Evolutionary conservation across 1,284 basidiomycete species (phyloP).

Genomic region (Dichomitus squalens): DNA sequence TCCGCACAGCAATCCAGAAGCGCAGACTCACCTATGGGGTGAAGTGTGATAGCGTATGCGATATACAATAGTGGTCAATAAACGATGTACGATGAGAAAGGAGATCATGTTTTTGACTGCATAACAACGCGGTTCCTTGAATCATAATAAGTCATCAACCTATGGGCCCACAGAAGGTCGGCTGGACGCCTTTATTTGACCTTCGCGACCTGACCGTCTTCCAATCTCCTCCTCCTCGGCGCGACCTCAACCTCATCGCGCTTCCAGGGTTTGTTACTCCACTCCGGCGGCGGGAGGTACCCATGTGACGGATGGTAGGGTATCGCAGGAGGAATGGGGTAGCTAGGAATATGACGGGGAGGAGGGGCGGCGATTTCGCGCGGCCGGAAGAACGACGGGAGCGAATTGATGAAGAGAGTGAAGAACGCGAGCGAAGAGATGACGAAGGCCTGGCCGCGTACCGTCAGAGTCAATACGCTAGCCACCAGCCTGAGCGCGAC

Average conservation of each 20-base stretch:
- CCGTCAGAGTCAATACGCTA: background rate
- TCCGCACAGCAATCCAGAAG: background rate
- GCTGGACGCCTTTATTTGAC: slow-evolving; percentile 33
- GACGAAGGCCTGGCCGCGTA: slow-evolving; percentile 63
- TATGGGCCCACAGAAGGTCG: background rate
- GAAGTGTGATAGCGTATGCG: background rate
- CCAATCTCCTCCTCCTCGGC: slow-evolving; percentile 61
- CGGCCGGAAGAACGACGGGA: slow-evolving; percentile 76
- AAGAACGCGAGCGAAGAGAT: slow-evolving; percentile 79
- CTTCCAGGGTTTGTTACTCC: slow-evolving; percentile 37
- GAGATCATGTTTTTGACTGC: background rate
- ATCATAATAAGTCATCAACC: background rate
- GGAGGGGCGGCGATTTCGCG: slow-evolving; percentile 36
- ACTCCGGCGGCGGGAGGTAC: slow-evolving; percentile 43
- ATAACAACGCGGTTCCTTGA: background rate
- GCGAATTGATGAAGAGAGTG: slow-evolving; percentile 81
- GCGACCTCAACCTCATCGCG: slow-evolving; percentile 40
- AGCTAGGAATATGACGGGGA: slow-evolving; percentile 35
- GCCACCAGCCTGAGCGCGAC: no score
- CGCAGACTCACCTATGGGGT: background rate
- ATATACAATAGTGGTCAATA: slow-evolving; percentile 4
- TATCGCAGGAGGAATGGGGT: slow-evolving; percentile 44
- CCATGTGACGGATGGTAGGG: slow-evolving; percentile 47
- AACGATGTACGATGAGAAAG: background rate
- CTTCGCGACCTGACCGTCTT: slow-evolving; percentile 62